Conservation (phyloP, 257 asterid genomes). For the Phtheirospermum japonicum region DNA sequence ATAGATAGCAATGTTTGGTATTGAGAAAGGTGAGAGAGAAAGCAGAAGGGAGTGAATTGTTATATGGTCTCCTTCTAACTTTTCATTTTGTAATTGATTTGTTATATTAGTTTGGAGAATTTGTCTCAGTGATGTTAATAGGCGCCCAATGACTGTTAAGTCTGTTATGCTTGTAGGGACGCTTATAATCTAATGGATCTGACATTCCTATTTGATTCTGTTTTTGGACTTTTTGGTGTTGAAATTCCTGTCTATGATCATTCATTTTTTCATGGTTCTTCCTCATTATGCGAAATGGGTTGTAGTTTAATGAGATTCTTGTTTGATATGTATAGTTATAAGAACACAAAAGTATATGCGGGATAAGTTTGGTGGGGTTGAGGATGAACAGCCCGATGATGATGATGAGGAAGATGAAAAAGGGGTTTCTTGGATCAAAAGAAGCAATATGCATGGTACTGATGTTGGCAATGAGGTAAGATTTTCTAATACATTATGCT, state of each 20-base stretch:
- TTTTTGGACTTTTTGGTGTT: slow-evolving; percentile 2
- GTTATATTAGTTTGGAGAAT: neutral
- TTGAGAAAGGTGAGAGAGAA: no score
- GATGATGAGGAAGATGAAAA: slow-evolving; percentile 56
- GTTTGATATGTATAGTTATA: slow-evolving; percentile 44
- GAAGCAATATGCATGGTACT: slow-evolving; percentile 40
- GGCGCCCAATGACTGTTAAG: slow-evolving; percentile 4
- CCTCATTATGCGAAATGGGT: slow-evolving; percentile 13
- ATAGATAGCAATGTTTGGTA: no score
- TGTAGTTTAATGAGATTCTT: slow-evolving; percentile 17
- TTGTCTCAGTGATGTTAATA: slow-evolving; percentile 12
- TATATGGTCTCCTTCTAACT: neutral
- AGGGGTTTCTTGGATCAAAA: slow-evolving; percentile 52
- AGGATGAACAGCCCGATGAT: slow-evolving; percentile 65
- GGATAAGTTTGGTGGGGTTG: slow-evolving; percentile 66
- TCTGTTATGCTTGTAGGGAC: slow-evolving; percentile 17
- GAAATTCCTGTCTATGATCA: neutral
- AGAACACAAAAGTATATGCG: slow-evolving; percentile 62
- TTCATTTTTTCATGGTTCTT: slow-evolving; percentile 10
- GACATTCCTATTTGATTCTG: slow-evolving; percentile 17
- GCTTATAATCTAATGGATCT: slow-evolving; percentile 8
- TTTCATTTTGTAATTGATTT: neutral
- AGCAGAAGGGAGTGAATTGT: no score
- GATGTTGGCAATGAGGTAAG: slow-evolving; percentile 54
- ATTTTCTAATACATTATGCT: neutral